phyloP scores from a whole-genome alignment of 768 basidiomycete species.

The Psilocybe subaeruginosa region DNA sequence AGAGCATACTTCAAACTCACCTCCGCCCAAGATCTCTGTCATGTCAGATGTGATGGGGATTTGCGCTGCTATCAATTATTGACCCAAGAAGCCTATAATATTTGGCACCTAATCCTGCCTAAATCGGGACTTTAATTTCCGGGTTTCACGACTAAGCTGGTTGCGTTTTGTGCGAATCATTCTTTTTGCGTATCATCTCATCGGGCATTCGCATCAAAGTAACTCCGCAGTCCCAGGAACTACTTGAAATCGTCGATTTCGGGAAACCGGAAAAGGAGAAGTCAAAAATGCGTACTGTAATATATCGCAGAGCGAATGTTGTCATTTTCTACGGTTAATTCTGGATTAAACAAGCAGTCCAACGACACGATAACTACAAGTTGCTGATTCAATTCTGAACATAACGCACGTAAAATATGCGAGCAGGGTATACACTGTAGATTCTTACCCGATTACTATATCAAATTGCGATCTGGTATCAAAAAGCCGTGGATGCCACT shows the following conservation, averaged over 20 bases:
- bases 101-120: neutral
- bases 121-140: neutral
- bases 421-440: neutral
- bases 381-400: too few species aligned
- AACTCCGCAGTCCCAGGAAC: conserved; percentile 8
- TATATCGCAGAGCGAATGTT: too few species aligned
- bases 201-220: neutral
- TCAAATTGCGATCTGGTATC: neutral
- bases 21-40: conserved; percentile 11
- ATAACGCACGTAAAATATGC: neutral
- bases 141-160: neutral
- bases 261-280: neutral
- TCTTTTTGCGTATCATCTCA: neutral
- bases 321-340: too few species aligned
- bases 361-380: conserved; percentile 2
- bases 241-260: neutral
- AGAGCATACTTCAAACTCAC: neutral
- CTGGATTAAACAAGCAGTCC: neutral
- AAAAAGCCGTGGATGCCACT: neutral
- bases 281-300: too few species aligned
- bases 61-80: conserved; percentile 3
- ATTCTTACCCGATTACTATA: neutral
- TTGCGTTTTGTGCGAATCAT: neutral
- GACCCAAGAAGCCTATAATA: neutral
- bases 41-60: conserved; percentile 10